These are phyloP conservation scores for Musa acuminata DNA, from an alignment of 176 grass and related monocot genomes.

Conservation along the genomic window DNA sequence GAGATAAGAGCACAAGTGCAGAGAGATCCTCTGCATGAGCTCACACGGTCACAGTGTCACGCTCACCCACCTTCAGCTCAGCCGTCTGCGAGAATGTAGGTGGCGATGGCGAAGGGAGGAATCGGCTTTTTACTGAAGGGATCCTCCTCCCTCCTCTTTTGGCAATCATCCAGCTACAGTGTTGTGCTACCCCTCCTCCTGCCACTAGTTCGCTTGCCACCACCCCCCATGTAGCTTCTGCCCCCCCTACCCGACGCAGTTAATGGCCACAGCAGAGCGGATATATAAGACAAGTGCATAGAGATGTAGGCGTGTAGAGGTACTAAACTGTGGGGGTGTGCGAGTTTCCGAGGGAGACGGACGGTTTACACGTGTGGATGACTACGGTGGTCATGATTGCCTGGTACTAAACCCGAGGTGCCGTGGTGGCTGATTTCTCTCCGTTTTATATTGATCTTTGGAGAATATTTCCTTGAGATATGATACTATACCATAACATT, in stretches of 20 bases:
- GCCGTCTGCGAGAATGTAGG: neutral
- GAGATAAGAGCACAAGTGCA: neutral
- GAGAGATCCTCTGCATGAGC: neutral
- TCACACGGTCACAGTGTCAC: neutral
- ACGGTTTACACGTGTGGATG: slow-evolving; percentile 16
- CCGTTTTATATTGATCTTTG: neutral
- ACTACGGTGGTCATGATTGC: slow-evolving; percentile 13
- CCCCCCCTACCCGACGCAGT: slow-evolving; percentile 1
- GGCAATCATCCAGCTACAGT: slow-evolving; percentile 8
- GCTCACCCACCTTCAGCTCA: neutral
- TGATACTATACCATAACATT: neutral
- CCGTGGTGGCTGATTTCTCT: neutral
- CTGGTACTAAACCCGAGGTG: slow-evolving; percentile 3
- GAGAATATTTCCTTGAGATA: neutral
- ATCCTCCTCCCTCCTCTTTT: neutral
- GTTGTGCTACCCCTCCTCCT: neutral
- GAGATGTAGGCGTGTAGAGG: neutral
- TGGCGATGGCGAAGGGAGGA: slow-evolving; percentile 1
- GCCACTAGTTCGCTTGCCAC: neutral
- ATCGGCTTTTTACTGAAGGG: neutral
- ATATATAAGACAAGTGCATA: neutral
- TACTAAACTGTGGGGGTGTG: neutral
- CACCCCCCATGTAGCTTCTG: neutral
- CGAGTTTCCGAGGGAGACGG: slow-evolving; percentile 8
- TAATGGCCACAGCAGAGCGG: slow-evolving; percentile 1